Conservation (phyloP, 2,329 filamentous ascomycete genomes). For the Exophiala calicioides region DNA sequence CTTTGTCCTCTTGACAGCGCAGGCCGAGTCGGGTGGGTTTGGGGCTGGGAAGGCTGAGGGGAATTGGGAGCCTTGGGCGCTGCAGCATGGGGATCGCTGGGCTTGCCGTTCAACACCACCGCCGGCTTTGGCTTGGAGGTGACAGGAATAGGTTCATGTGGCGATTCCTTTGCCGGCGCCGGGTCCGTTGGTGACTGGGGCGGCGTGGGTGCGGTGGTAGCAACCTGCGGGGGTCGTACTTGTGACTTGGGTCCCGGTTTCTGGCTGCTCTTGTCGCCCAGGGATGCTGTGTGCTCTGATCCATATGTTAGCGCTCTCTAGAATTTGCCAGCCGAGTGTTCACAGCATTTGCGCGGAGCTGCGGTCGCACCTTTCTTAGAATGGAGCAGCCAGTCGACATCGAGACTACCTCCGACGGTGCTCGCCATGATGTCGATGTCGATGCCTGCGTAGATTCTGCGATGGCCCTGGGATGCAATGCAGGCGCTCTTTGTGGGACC, state of each 20-base stretch:
- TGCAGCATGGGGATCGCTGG: conserved; percentile 6
- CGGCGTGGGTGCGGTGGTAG: conserved; percentile 22
- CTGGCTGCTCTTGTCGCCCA: conserved; percentile 31
- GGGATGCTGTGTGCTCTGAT: conserved; percentile 22
- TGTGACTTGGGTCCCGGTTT: conserved; percentile 14
- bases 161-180: conserved; percentile 28
- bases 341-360: not conserved
- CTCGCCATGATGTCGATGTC: conserved; percentile 53
- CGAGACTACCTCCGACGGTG: conserved; percentile 62
- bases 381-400: conserved; percentile 90
- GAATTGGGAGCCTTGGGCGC: conserved; percentile 7
- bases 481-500: not conserved
- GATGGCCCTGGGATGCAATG: not conserved
- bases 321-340: not conserved
- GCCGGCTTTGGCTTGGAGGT: conserved; percentile 8
- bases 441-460: not conserved
- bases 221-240: conserved; percentile 27
- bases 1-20: conserved; percentile 16
- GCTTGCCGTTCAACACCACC: conserved; percentile 16
- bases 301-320: conserved; percentile 4
- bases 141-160: conserved; percentile 9
- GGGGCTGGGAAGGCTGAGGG: not conserved
- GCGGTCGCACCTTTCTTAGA: conserved; percentile 70
- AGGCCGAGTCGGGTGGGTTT: conserved; percentile 16
- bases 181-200: conserved; percentile 14